phyloP scores from a whole-genome alignment of 768 basidiomycete genomes.

The Trametes coccinea region DNA sequence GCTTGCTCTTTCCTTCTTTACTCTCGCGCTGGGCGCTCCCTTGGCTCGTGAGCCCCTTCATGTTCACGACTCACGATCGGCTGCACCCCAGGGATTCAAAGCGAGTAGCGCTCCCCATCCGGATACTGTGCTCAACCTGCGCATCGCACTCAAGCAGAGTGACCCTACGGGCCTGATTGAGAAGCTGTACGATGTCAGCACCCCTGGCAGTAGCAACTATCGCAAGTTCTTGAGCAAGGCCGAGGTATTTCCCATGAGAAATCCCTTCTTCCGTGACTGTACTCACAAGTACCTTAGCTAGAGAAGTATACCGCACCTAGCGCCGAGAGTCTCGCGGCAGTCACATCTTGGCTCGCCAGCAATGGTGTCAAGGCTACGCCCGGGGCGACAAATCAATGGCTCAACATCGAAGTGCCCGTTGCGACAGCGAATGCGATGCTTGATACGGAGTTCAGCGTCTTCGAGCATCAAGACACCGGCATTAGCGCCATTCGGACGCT shows the following conservation, averaged over 20 bases:
- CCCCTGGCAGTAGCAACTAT: constrained; percentile 36
- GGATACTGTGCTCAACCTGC: constrained; percentile 35
- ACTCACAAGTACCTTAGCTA: constrained; percentile 17
- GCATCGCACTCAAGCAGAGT: constrained; percentile 37
- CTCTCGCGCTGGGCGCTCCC: constrained; percentile 25
- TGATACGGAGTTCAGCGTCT: constrained; percentile 35
- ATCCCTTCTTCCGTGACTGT: too few species aligned
- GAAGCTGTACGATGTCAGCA: constrained; percentile 37
- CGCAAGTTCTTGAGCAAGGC: constrained; percentile 40
- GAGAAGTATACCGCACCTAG: constrained; percentile 29
- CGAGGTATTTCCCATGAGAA: constrained; percentile 29
- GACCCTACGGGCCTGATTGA: constrained; percentile 37
- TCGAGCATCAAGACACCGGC: constrained; percentile 34
- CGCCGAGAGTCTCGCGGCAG: constrained; percentile 25
- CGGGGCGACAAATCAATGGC: constrained; percentile 36
- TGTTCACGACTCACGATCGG: constrained; percentile 33
- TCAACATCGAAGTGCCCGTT: constrained; percentile 34
- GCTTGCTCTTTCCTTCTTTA: constrained; percentile 26
- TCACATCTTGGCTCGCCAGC: constrained; percentile 27
- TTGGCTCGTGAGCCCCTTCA: constrained; percentile 19
- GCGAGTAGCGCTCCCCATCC: constrained; percentile 29
- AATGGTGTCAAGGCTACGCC: constrained; percentile 29
- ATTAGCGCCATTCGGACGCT: constrained; percentile 35
- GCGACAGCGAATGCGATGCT: constrained; percentile 36
- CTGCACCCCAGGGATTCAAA: constrained; percentile 32